A percentile compares a stretch with the other conserved stretches of the same genome.
Conservation (phyloP, 257 asterid species). For the Petunia secreta region DNA sequence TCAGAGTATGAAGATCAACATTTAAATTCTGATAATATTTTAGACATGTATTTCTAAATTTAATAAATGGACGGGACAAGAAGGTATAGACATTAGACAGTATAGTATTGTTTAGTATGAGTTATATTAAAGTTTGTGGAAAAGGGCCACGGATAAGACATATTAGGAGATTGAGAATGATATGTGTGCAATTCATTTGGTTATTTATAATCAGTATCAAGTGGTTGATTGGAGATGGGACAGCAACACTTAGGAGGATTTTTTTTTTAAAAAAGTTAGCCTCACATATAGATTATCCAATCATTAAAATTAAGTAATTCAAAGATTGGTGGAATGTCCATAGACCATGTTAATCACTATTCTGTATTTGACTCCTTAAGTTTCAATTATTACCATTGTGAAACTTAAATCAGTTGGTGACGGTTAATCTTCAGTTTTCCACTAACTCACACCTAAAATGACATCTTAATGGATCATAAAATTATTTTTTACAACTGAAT, state of each 20-base stretch:
- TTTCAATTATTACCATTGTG: slow-evolving; percentile 7
- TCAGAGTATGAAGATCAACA: slow-evolving; percentile 12
- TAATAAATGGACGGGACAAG: not conserved
- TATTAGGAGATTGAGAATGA: slow-evolving; percentile 23
- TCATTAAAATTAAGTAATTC: slow-evolving; percentile 3
- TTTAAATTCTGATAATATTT: not conserved
- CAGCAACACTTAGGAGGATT: not conserved
- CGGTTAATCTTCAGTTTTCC: not conserved
- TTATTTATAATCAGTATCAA: slow-evolving; percentile 28
- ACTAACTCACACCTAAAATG: slow-evolving; percentile 21
- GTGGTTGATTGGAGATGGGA: slow-evolving; percentile 22
- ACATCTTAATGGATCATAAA: slow-evolving; percentile 5
- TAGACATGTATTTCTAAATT: not conserved
- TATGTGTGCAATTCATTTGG: slow-evolving; percentile 33
- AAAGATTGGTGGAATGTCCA: not conserved
- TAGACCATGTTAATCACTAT: slow-evolving; percentile 22
- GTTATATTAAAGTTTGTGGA: slow-evolving; percentile 27
- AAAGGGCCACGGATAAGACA: slow-evolving; percentile 4
- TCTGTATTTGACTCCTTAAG: slow-evolving; percentile 1
- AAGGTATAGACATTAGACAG: slow-evolving; percentile 19
- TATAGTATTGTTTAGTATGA: not conserved
- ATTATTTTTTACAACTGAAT: too few species aligned
- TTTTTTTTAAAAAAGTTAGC: too few species aligned
- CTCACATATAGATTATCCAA: not conserved
- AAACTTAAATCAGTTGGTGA: slow-evolving; percentile 11